phyloP scores from a whole-genome alignment of 2,329 filamentous ascomycete species.

The Neoarthrinium moseri region DNA sequence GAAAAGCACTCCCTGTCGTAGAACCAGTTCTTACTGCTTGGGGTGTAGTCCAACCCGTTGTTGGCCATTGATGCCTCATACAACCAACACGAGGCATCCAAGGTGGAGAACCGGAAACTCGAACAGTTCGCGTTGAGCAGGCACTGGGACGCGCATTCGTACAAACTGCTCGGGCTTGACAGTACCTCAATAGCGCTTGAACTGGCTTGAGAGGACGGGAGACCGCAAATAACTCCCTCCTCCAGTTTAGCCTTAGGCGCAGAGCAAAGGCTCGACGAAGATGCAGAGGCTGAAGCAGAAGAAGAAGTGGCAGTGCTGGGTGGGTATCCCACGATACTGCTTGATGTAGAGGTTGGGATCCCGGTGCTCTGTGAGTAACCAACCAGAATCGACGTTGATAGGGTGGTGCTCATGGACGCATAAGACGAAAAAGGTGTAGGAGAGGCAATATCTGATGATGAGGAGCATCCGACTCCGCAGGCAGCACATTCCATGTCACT shows the following conservation, averaged over 20 bases:
- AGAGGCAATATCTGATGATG: background rate
- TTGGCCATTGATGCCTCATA: background rate
- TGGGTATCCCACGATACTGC: no score
- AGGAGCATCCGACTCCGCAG: background rate
- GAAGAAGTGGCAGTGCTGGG: background rate
- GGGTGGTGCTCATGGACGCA: background rate
- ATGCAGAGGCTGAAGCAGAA: background rate
- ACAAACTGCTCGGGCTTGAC: background rate
- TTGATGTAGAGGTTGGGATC: background rate
- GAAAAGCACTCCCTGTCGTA: background rate
- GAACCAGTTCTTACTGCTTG: background rate
- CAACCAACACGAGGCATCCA: background rate
- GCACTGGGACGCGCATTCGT: background rate
- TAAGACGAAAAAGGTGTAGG: background rate
- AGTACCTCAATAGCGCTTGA: background rate
- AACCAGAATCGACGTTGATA: background rate
- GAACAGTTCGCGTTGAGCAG: background rate
- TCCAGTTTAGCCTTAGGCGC: background rate
- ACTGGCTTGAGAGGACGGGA: background rate
- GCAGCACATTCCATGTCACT: background rate
- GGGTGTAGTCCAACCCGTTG: background rate
- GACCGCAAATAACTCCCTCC: background rate
- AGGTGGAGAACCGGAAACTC: background rate
- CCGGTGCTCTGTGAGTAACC: background rate
- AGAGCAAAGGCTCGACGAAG: background rate